Evolutionary conservation across 139 green algal genomes (phyloP).

Genomic region (Bryopsis sp.): DNA sequence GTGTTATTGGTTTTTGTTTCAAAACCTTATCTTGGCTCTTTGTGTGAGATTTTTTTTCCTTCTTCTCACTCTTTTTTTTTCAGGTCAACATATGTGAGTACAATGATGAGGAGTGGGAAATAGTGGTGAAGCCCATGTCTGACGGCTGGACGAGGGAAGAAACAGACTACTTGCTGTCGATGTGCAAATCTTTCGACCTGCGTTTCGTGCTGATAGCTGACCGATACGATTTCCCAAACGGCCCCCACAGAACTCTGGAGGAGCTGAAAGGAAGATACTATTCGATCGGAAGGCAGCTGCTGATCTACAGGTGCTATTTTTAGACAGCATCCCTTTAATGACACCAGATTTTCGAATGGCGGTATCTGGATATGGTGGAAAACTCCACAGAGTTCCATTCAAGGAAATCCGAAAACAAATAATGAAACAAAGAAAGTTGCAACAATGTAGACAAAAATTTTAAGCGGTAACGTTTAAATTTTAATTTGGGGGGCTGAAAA

Average conservation of each 20-base stretch:
- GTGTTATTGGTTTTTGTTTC: too few species aligned
- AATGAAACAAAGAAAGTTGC: too few species aligned
- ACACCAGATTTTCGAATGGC: too few species aligned
- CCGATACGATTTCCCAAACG: slow-evolving; percentile 58
- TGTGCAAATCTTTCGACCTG: slow-evolving; percentile 64
- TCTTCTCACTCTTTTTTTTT: too few species aligned
- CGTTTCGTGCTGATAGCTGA: slow-evolving; percentile 75
- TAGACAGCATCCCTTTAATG: too few species aligned
- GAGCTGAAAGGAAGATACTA: slow-evolving; percentile 90
- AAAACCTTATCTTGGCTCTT: neutral
- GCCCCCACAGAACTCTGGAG: slow-evolving; percentile 49
- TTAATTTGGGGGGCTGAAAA: too few species aligned
- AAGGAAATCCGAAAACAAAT: too few species aligned
- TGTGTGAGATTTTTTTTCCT: neutral
- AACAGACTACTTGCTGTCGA: slow-evolving; percentile 81
- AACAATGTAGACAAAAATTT: too few species aligned
- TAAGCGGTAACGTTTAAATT: too few species aligned
- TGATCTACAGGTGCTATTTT: too few species aligned
- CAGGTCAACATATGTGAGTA: slow-evolving; percentile 30
- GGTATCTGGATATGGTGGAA: neutral
- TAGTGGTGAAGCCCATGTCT: slow-evolving; percentile 20
- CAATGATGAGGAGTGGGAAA: slow-evolving; percentile 62
- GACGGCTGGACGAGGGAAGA: slow-evolving; percentile 63
- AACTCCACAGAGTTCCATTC: neutral
- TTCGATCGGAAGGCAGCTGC: slow-evolving; percentile 57